Evolutionary conservation across 2,329 filamentous ascomycete species (phyloP).

Genomic region (Harringtonia aguacate): DNA sequence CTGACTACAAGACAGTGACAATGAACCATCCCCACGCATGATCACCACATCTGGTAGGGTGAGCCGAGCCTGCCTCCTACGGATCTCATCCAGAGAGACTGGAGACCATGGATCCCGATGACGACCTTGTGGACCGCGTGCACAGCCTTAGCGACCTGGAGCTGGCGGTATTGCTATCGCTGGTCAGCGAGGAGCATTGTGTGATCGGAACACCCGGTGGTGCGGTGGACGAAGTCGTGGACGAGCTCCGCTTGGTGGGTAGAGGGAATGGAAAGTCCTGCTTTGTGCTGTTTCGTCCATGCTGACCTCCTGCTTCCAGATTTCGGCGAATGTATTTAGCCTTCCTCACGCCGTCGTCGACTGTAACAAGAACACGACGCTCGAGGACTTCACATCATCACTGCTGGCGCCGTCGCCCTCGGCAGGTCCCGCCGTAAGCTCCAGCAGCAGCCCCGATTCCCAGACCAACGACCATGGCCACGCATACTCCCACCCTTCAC

Average conservation of each 20-base stretch:
- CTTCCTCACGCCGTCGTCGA: constrained; percentile 60
- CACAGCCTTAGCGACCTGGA: constrained; percentile 79
- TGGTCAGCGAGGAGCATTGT: constrained; percentile 77
- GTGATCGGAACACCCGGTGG: constrained; percentile 64
- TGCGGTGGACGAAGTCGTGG: constrained; percentile 55
- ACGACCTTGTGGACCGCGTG: constrained; percentile 54
- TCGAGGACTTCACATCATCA: constrained; percentile 69
- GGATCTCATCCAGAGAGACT: no score
- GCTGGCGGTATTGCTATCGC: constrained; percentile 71
- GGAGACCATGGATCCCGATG: constrained; percentile 13
- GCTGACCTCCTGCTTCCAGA: constrained; percentile 25
- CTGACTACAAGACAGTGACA: no score
- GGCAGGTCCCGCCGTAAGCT: constrained; percentile 8
- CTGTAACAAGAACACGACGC: constrained; percentile 61
- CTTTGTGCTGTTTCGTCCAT: neutral
- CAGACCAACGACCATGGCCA: no score
- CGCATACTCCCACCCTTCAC: constrained; percentile 13
- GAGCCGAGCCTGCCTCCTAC: neutral
- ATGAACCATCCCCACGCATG: no score
- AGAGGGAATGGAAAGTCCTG: no score
- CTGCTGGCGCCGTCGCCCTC: constrained; percentile 42
- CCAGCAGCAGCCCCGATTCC: constrained; percentile 4
- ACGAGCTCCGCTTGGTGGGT: constrained; percentile 60
- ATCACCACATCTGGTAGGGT: neutral
- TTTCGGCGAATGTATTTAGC: constrained; percentile 61